phyloP scores from a whole-genome alignment of 345 rosid species.

The Eucalyptus cladocalyx region DNA sequence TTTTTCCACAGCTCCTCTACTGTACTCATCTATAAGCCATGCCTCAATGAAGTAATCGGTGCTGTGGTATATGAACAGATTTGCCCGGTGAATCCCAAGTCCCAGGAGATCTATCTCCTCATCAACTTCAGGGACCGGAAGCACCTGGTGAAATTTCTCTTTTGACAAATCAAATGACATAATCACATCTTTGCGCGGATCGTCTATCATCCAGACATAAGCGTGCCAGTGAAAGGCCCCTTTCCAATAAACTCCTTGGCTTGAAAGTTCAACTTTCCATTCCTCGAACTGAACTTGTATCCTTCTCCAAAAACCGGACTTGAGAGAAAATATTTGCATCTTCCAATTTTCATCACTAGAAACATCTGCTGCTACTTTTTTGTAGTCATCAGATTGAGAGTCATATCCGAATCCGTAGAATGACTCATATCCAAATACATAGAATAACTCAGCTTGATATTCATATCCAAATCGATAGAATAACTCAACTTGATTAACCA shows the following conservation, averaged over 20 bases:
- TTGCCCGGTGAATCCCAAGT: neutral
- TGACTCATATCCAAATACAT: neutral
- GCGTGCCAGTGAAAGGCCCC: neutral
- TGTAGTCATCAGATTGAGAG: neutral
- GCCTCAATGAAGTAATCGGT: too few species aligned
- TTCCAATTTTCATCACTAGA: neutral
- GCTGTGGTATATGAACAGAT: too few species aligned
- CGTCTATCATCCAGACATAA: neutral
- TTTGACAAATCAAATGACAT: neutral
- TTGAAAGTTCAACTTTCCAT: fast-evolving
- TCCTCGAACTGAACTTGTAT: neutral
- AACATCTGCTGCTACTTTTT: neutral
- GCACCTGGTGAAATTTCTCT: too few species aligned
- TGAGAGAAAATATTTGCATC: neutral
- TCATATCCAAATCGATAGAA: too few species aligned
- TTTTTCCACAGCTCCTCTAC: too few species aligned
- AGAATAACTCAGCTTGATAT: too few species aligned
- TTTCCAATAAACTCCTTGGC: neutral
- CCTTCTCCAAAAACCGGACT: neutral
- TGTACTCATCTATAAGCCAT: too few species aligned
- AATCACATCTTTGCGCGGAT: neutral
- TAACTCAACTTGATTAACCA: too few species aligned
- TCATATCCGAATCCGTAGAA: neutral
- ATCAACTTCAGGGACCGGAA: neutral
- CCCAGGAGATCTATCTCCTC: neutral